Base-by-base conservation (phyloP, 768 basidiomycete species). In the Suillus paluster region DNA sequence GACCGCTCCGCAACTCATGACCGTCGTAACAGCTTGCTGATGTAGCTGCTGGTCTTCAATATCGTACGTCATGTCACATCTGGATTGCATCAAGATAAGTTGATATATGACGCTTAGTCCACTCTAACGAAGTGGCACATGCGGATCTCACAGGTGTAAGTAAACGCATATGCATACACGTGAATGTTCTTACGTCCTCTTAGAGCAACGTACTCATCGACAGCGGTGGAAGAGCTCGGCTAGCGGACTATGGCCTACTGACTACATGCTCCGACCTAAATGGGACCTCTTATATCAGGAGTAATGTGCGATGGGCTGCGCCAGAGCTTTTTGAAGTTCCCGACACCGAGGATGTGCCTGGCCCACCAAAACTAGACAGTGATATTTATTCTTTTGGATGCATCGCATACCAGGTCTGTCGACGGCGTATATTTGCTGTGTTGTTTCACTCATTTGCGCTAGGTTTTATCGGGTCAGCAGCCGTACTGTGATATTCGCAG, bases 231-330 rank as follows among this genome's bases (percentile, higher is more conserved):
- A 21, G 33, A 23, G 52, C 52, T 34, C 3, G 34, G 34, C 7
- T 53, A 36, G 52, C 52, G 34, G 52, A 53, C 52, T 53, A 53
- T 21, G 52, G 52, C 10, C 33, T 53, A 4, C 30, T 38, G 34
- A 38, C 56, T 57, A 41, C 34, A 15, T 46, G 39, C 27, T 49
- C 44, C n/a, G 39, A 57, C 11, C 38, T 39, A 5, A 46, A 27
- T 5, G n/a, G 53, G 1, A 11, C 60, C n/a, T 50, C 58, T 25
- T 38, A 55, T 5, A 64, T 68, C 41, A 71, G 66, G 1, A 67
- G 73, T 3, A 73, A 75, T 30, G 60, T 73, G 39, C 64, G 73
- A 33, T 73, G 72, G 72, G 70, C 73, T 12, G 72, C 72, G 2
- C 72, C 73, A 1, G 72, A 73, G 14, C 63, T 75, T 19, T 23